Evolutionary conservation across 2,329 filamentous ascomycete species (phyloP), one percentile per base, ranked within the genome.

Genomic region (Aureobasidium lini): DNA sequence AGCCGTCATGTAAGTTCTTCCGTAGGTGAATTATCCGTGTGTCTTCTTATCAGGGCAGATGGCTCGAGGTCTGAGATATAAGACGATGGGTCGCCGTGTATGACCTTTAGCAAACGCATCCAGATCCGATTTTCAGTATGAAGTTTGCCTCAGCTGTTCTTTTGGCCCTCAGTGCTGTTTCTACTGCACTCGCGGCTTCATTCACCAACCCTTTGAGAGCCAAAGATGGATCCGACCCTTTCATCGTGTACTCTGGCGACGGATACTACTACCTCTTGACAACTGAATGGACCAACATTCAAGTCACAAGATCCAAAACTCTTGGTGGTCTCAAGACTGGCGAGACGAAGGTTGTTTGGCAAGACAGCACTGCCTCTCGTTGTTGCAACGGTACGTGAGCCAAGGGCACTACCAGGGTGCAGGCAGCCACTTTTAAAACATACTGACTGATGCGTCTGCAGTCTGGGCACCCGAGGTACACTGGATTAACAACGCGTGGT

Each of bases 401-500:
- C 10, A n/a, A 40, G 37, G 23, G 28, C 11, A 44, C 37, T 13
- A 9, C n/a, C 8, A 29, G 4, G 11, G 42, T 13, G 4, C 18
- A 28, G 28, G 16, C 23, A 23, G 23, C 23, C 23, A 23, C 23
- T 23, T 23, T 23, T 23, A 23, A 23, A 23, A 23, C 8, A 8
- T 29, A 23, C 16, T 44, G 16, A 28, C 10, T 6, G 9, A 18
- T 34, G 29, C 15, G 15, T 40, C 13, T 13, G 18, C 31, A 48
- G 44, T 84, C 39, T 84, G 81, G 81, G 81, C 82, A 0, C 81
- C 81, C 0, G 81, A 83, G 64, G 70, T 82, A 0, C 81, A 83
- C 64, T 77, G 77, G 59, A 66, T 83, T 7, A 73, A 76, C 37
- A 64, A 66, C 44, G 64, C 66, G 36, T 79, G 81, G 81, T 83